Evolutionary conservation across 2,329 filamentous ascomycete genomes (phyloP).

Genomic region (Clathrospora elynae): DNA sequence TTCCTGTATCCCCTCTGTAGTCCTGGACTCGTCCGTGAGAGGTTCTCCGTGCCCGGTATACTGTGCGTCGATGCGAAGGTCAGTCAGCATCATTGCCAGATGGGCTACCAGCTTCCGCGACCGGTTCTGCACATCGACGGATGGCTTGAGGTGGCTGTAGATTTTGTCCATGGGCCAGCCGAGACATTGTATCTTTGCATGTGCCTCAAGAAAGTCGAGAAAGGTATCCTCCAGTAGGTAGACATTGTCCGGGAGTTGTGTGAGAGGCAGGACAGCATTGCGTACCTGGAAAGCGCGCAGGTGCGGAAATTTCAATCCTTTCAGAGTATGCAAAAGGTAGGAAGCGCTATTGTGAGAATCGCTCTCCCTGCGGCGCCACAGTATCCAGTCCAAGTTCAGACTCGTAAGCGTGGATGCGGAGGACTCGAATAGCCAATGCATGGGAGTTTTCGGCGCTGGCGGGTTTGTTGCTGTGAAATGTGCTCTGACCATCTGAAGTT

Average conservation of each 20-base stretch:
- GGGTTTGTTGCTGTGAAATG: too few species aligned
- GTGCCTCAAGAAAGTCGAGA: constrained; percentile 52
- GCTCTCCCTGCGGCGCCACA: constrained; percentile 35
- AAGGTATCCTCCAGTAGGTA: constrained; percentile 48
- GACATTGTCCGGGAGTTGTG: constrained; percentile 43
- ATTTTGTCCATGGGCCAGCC: constrained; percentile 56
- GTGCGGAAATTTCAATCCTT: constrained; percentile 50
- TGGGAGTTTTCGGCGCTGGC: constrained; percentile 14
- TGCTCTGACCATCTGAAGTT: neutral
- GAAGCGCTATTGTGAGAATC: constrained; percentile 17
- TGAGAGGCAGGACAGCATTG: constrained; percentile 50
- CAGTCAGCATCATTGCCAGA: constrained; percentile 48
- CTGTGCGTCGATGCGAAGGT: constrained; percentile 51
- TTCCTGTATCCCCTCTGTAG: constrained; percentile 22
- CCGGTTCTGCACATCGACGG: constrained; percentile 30
- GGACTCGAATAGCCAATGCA: constrained; percentile 24
- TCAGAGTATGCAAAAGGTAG: constrained; percentile 34
- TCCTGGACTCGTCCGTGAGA: constrained; percentile 34
- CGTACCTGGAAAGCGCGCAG: constrained; percentile 54
- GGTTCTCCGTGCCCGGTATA: constrained; percentile 38
- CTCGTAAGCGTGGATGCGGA: constrained; percentile 39
- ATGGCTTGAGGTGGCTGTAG: constrained; percentile 42
- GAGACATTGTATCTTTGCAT: constrained; percentile 51
- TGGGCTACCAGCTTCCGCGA: constrained; percentile 45
- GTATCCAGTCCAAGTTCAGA: constrained; percentile 44